phyloP scores from a whole-genome alignment of 169 alveolate species.

The Theileria luwenshuni region DNA sequence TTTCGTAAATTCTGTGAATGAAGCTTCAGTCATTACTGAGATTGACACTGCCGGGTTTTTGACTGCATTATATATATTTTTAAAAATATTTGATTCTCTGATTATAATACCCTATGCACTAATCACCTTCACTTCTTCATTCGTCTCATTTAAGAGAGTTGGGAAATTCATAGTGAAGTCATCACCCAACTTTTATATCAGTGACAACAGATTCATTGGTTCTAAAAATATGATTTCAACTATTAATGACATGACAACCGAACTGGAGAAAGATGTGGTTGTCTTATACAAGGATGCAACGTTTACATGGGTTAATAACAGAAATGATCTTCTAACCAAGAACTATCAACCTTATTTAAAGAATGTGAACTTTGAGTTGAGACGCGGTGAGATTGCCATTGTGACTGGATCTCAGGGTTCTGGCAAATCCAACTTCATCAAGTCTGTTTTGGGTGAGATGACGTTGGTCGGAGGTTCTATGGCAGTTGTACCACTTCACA shows the following conservation, averaged over 20 bases:
- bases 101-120: constrained; percentile 31
- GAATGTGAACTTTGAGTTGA: constrained; percentile 29
- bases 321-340: constrained; percentile 13
- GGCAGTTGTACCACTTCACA: constrained; percentile 62
- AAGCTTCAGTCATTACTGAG: neutral
- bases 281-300: constrained; percentile 50
- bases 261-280: constrained; percentile 1
- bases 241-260: neutral
- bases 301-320: constrained; percentile 23
- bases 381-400: constrained; percentile 50
- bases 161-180: constrained; percentile 21
- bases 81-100: constrained; percentile 27
- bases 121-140: constrained; percentile 15
- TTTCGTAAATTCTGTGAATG: constrained; percentile 26
- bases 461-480: constrained; percentile 60
- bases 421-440: constrained; percentile 63
- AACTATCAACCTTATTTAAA: neutral
- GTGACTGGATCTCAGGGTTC: constrained; percentile 61
- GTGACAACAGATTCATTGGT: constrained; percentile 17
- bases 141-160: constrained; percentile 33
- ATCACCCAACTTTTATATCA: constrained; percentile 52
- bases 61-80: constrained; percentile 36
- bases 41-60: constrained; percentile 36
- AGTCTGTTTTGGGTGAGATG: constrained; percentile 66
- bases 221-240: neutral